Evolutionary conservation across 1,284 basidiomycete species (phyloP), one percentile per base, ranked within the genome.

Genomic region (Leccinum pachyderme): DNA sequence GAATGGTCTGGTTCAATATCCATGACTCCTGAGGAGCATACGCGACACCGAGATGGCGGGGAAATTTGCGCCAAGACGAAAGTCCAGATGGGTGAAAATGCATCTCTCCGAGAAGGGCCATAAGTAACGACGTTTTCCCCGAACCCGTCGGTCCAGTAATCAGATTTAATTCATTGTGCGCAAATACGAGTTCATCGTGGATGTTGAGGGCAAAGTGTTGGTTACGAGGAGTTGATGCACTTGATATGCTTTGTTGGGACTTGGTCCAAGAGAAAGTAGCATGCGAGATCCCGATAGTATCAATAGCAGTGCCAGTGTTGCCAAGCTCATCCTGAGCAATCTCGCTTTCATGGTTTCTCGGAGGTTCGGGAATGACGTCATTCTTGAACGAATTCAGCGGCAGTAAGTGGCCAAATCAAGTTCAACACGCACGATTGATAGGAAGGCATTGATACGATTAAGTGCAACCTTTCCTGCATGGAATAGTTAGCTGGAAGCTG

Each of bases 21-120:
- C 84, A 86, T 5, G 81, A 78, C 61, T 86, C 83, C 63, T 87
- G 85, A 4, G 83, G 79, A 2, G 83, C 82, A 65, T 84, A 86
- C 5, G 81, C 79, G 4, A 87, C 78, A 13, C 84, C 83, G 8
- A 78, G 76, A 9, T 72, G 69, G 7, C 83, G 73, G 27, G 84
- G 83, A 1, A 86, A 73, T 53, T 76, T 77, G 65, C 75, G 80
- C 70, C 78, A 82, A 1, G 81, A 77, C 18, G 13, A 52, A 15
- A 39, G 39, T 12, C 50, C 37, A 51, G 50, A 52, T 7, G 58
- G 58, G 31, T 18, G 15, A 29, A 49, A 59, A 29, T 59, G 35
- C 57, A 59, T 59, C 46, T 59, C 55, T 62, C 83, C 82, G 3
- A 84, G 72, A 15, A 86, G 68, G 2, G 82, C 83, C 77, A 83